Evolutionary conservation across 164 flowering plant species (phyloP).

Genomic region (Annona cherimola): DNA sequence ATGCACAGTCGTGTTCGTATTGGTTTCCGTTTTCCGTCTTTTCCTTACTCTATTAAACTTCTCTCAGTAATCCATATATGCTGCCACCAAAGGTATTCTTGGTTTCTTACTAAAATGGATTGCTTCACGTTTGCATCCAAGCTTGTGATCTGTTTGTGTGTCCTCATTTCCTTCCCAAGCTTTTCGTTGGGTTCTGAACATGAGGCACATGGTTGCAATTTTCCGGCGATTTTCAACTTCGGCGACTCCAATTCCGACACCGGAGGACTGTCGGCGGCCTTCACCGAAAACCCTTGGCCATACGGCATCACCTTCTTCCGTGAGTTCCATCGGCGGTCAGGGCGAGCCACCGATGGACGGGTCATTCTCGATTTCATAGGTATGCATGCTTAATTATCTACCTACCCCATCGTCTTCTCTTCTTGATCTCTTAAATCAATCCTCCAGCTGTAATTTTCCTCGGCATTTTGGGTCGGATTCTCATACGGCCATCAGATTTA

Average conservation of each 20-base stretch:
- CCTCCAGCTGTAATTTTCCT: no score
- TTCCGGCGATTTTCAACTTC: constrained; percentile 36
- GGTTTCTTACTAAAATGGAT: background rate
- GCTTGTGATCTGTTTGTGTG: background rate
- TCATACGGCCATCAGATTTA: no score
- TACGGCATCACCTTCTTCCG: constrained; percentile 29
- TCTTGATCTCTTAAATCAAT: no score
- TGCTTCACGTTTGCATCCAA: background rate
- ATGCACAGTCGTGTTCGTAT: background rate
- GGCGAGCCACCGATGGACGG: constrained; percentile 45
- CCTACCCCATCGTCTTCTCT: no score
- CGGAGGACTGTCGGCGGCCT: constrained; percentile 47
- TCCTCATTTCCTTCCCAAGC: background rate
- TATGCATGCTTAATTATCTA: no score
- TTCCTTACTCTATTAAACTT: background rate
- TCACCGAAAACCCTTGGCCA: constrained; percentile 34
- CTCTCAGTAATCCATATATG: background rate
- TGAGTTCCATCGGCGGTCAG: constrained; percentile 34
- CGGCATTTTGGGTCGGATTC: no score
- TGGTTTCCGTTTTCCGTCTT: background rate
- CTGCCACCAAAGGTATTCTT: background rate
- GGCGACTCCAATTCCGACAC: constrained; percentile 63
- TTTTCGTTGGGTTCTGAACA: background rate
- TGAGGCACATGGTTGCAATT: background rate
- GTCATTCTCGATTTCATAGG: constrained; percentile 19